These are phyloP conservation scores for Curvularia eragrostidis DNA, from an alignment of 2,329 filamentous ascomycete genomes.

Conservation along the genomic window DNA sequence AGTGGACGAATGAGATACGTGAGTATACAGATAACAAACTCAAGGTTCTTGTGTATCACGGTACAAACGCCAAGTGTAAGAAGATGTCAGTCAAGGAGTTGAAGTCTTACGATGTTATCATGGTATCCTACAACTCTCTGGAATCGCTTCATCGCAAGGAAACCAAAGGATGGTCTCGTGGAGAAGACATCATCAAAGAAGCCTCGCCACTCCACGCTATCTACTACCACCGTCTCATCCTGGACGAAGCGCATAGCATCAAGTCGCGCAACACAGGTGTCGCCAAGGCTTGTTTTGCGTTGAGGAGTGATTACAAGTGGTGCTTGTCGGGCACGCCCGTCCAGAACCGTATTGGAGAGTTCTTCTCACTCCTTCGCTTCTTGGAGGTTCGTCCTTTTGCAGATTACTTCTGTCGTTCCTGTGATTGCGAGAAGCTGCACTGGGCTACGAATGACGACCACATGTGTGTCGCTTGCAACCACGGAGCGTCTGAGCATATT, in stretches of 20 bases:
- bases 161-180: conserved; percentile 84
- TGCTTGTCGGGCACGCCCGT: conserved; percentile 94
- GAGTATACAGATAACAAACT: conserved; percentile 84
- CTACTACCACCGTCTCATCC: conserved; percentile 85
- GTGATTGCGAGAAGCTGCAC: conserved; percentile 79
- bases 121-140: conserved; percentile 93
- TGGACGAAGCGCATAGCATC: conserved; percentile 96
- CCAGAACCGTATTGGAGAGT: conserved; percentile 96
- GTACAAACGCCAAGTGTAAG: conserved; percentile 84
- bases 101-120: conserved; percentile 86
- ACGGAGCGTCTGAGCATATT: conserved; percentile 69
- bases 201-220: conserved; percentile 79
- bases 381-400: conserved; percentile 88
- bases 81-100: conserved; percentile 75
- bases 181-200: conserved; percentile 81
- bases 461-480: conserved; percentile 73
- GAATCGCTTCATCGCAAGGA: conserved; percentile 94
- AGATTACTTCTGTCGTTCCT: conserved; percentile 91
- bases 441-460: conserved; percentile 80
- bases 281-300: conserved; percentile 91
- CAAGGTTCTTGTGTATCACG: conserved; percentile 90
- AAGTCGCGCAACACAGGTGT: conserved; percentile 89
- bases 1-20: conserved; percentile 72
- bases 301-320: conserved; percentile 90
- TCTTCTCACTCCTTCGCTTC: conserved; percentile 93